Evolutionary conservation across 176 grass and related monocot species (phyloP), one percentile per base, ranked within the genome.

Genomic region (Juncus effusus): DNA sequence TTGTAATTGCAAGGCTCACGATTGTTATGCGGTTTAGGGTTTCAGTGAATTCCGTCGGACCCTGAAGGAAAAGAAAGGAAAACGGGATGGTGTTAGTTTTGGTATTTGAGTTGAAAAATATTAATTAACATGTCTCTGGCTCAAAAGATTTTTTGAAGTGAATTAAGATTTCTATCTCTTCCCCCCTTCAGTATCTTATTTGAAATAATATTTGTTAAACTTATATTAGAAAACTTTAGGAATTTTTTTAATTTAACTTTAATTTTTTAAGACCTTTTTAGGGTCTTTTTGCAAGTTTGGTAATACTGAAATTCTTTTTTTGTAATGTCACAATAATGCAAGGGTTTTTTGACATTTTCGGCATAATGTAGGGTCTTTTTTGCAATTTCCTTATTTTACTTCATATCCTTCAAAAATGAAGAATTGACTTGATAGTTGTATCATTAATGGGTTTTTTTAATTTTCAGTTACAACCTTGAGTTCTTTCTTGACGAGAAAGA

Each of bases 401-500:
- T 28, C 19, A 28, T 28, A 28, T 28, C 3, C 1, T 28, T 28
- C 19, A 28, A 28, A 28, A 41, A 65, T 62, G 38, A 59, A 13
- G 82, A 76, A 41, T 13, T 13, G n/a, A n/a, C n/a, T n/a, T n/a
- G n/a, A n/a, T n/a, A n/a, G n/a, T n/a, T n/a, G n/a, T n/a, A n/a
- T n/a, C n/a, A n/a, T n/a, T n/a, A n/a, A n/a, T n/a, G n/a, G n/a
- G n/a, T n/a, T n/a, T n/a, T n/a, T n/a, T n/a, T n/a, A n/a, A n/a
- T n/a, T n/a, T 8, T 11, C 60, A 78, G 57, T 40, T 51, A 44
- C 14, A 78, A 97, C 93, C 93, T 97, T 97, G 19, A 97, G 67
- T 75, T 97, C 93, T 72, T 97, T 97, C 74, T 97, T 97, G 58
- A 97, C 93, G 73, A 97, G 67, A 81, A 97, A 97, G 72, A 97